These are phyloP conservation scores for Globisporangium iwayamae DNA, from an alignment of 352 stramenopile genomes.

Conservation along the genomic window DNA sequence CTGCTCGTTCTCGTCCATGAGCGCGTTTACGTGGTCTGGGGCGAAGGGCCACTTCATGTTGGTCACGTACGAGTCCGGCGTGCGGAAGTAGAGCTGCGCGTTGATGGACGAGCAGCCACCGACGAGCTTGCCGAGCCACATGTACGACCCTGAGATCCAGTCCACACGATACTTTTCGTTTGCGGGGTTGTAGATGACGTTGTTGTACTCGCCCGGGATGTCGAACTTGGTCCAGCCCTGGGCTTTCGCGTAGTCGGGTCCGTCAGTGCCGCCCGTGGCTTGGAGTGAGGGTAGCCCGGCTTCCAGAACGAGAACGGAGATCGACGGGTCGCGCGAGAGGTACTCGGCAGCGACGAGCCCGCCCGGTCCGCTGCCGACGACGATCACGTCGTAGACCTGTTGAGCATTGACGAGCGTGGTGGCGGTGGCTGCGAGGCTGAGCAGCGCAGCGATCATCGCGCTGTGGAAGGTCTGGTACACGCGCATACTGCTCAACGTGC, in stretches of 20 bases:
- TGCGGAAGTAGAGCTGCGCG: constrained; percentile 73
- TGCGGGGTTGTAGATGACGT: constrained; percentile 32
- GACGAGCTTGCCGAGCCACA: constrained; percentile 65
- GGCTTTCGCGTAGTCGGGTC: constrained; percentile 34
- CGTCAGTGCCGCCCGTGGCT: constrained; percentile 38
- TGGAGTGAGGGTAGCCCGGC: constrained; percentile 35
- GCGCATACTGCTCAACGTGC: not conserved
- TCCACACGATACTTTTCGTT: constrained; percentile 43
- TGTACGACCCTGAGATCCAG: constrained; percentile 30
- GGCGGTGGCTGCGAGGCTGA: not conserved
- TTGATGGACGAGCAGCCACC: constrained; percentile 81
- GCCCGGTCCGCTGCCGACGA: constrained; percentile 28
- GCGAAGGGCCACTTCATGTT: constrained; percentile 41
- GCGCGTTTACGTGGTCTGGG: constrained; percentile 45
- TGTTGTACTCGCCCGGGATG: constrained; percentile 59
- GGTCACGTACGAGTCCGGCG: constrained; percentile 40
- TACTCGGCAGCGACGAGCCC: constrained; percentile 28
- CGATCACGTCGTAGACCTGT: constrained; percentile 25
- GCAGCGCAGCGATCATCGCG: not conserved
- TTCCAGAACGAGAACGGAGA: constrained; percentile 29
- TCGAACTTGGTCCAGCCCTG: constrained; percentile 58
- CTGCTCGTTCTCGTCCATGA: constrained; percentile 31
- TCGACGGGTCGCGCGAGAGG: constrained; percentile 17
- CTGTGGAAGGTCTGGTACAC: not conserved
- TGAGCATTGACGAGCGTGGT: not conserved